Base-by-base conservation (phyloP, 495 filamentous ascomycete species). In the Talaromyces trachyspermus region DNA sequence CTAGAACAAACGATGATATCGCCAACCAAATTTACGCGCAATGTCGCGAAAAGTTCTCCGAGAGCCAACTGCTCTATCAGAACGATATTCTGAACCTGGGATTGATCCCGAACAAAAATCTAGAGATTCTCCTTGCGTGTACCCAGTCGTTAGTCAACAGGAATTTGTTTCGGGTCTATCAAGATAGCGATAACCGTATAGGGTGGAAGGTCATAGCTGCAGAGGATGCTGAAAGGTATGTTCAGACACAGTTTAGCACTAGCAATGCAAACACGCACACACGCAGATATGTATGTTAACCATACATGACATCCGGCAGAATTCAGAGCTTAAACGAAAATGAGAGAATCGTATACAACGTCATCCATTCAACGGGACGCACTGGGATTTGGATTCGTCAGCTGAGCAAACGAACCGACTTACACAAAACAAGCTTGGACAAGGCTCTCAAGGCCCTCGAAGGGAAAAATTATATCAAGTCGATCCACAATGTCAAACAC, bases 301-400 rank as follows among this genome's bases (percentile, higher is more conserved):
- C n/a, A n/a, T n/a, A n/a, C n/a, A n/a, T n/a, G n/a, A n/a, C n/a
- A 7, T 22, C 43, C 1, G 27, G 23, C 51, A 88, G 83, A 67
- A 84, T 86, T 59, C 78, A 79, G 41, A 69, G 69, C 46, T 76
- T 88, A 20, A 77, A 63, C 51, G 56, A 66, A 37, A 86, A 95
- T 51, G 88, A 94, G 57, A 76, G 78, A 52, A 66, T 94, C 44
- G 79, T 97, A 3, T 96, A 91, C 74, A 76, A 78, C 48, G 77
- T 84, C 50, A 90, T 98, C 54, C 90, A 96, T 56, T 80, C 84
- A 41, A 80, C 84, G 19, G 85, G 80, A 19, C 74, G 74, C 33
- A 83, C 89, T 49, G 94, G 91, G 22, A 85, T 94, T 46, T 98
- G 92, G 92, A 80, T 84, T 40, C 83, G 85, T 50, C 80, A 79